Conservation (phyloP, 192 early-diverging fungal species). For the Chytriomyces sp. region DNA sequence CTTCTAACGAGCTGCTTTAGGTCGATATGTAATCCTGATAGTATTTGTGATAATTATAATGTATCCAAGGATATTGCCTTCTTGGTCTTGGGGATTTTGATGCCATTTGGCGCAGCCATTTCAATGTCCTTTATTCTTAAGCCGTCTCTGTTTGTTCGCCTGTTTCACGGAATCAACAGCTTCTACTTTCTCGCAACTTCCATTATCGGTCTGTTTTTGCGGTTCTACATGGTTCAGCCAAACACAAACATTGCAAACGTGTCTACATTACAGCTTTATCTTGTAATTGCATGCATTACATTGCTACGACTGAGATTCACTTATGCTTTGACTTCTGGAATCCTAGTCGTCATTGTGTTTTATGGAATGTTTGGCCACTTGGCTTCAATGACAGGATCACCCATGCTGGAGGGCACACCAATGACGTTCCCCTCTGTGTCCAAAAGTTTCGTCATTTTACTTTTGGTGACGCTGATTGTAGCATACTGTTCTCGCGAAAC, state of each 20-base stretch:
- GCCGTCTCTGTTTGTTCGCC: not conserved
- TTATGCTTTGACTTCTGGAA: not conserved
- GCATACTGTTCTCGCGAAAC: conserved; percentile 1
- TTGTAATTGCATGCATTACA: not conserved
- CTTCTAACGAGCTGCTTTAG: no score
- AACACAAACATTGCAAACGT: not conserved
- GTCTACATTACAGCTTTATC: not conserved
- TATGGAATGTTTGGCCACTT: conserved; percentile 9
- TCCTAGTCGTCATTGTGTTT: not conserved
- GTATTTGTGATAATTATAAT: conserved; percentile 39
- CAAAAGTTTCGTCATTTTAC: conserved; percentile 1
- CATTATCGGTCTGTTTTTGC: conserved; percentile 6
- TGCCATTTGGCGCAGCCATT: conserved; percentile 32
- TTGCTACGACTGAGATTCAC: conserved; percentile 1
- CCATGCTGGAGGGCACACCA: not conserved
- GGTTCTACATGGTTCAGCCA: conserved; percentile 22
- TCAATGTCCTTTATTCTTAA: conserved; percentile 22
- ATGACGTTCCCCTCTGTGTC: not conserved
- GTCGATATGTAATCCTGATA: conserved; percentile 34
- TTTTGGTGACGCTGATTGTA: not conserved
- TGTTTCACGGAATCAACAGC: not conserved
- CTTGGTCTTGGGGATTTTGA: conserved; percentile 34
- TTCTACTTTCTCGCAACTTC: conserved; percentile 14
- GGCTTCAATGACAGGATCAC: not conserved
- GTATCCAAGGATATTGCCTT: conserved; percentile 35